Evolutionary conservation across 2,329 filamentous ascomycete genomes (phyloP), one percentile per base, ranked within the genome.

Genomic region (Hypoxylon sp.): DNA sequence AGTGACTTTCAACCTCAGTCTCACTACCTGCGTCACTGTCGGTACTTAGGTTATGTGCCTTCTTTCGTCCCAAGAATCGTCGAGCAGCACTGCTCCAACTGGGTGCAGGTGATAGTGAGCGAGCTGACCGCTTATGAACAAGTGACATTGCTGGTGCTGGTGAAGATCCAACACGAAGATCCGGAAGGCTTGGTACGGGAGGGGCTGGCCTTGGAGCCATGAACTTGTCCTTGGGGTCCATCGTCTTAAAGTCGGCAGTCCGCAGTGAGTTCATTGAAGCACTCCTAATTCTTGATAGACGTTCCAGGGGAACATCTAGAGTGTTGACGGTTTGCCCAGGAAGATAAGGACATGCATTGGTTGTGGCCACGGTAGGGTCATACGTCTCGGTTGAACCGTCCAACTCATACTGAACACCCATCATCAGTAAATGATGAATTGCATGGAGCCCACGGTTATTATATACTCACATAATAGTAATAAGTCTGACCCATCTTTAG

Each of bases 401-500:
- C 46, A 98, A 80, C 78, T 94, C 90, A 81, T 97, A 98, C 92
- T 58, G 70, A 44, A 26, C 13, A 37, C 39, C 57, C 72, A 81
- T 71, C 72, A 81, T 71, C 47, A 73, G 70, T 24, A 63, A 57
- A 50, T 39, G 54, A 59, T 47, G 35, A 58, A 52, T 60, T 44
- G 54, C 57, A 31, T 44, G 53, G 33, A 59, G 37, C 51, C 60
- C 39, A 52, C 52, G 31, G 46, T 31, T 24, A 52, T 31, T 24
- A 52, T 37, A 52, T 48, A 86, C 92, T 82, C 84, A 97, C 94
- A 82, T 96, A 98, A 84, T 97, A 98, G 87, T 95, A 98, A 81
- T 98, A 98, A 14, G 91, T 96, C 67, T 92, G 90, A 48, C 94
- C 94, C 92, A 97, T 97, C 80, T 92, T 96, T 71, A 98, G 86